Percentiles rank a stretch among this genome's conserved stretches.
These are phyloP conservation scores for Nidularia pulvinata DNA, from an alignment of 768 basidiomycete genomes.

Conservation along the genomic window DNA sequence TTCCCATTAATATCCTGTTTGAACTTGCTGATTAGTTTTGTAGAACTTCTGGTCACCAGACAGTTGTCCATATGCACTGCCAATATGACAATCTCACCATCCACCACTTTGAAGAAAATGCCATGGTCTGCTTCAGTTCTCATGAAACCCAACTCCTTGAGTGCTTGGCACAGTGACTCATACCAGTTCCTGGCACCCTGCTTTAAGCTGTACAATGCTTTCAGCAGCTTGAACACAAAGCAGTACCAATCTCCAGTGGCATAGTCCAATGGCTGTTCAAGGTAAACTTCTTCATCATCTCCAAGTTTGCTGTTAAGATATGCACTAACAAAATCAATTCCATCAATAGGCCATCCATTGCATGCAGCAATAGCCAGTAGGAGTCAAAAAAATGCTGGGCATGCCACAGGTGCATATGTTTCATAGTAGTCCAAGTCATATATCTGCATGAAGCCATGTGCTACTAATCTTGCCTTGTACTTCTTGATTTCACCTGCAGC, in stretches of 20 bases:
- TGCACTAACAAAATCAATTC: conserved; percentile 29
- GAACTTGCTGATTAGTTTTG: no score
- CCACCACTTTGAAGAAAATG: background rate
- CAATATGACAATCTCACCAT: background rate
- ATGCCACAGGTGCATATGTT: conserved; percentile 20
- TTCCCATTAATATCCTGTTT: no score
- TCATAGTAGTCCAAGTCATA: conserved; percentile 31
- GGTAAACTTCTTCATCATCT: conserved; percentile 19
- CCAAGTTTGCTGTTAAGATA: conserved; percentile 11
- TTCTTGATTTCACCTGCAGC: conserved; percentile 8
- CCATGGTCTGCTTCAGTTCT: background rate
- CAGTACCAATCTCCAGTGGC: no score
- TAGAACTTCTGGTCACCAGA: no score
- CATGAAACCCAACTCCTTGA: background rate
- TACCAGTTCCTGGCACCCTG: background rate
- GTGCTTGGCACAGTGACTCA: background rate
- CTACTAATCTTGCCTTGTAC: conserved; percentile 29
- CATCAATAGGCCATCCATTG: conserved; percentile 24
- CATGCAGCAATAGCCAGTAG: conserved; percentile 27
- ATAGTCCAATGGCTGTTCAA: conserved; percentile 16
- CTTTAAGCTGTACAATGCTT: background rate
- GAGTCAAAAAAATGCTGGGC: conserved; percentile 12
- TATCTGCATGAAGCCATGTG: conserved; percentile 29
- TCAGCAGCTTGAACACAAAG: no score
- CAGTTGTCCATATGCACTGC: background rate